These are phyloP conservation scores for Fusarium pseudonygamai DNA, from an alignment of 2,329 filamentous ascomycete species.

Conservation along the genomic window DNA sequence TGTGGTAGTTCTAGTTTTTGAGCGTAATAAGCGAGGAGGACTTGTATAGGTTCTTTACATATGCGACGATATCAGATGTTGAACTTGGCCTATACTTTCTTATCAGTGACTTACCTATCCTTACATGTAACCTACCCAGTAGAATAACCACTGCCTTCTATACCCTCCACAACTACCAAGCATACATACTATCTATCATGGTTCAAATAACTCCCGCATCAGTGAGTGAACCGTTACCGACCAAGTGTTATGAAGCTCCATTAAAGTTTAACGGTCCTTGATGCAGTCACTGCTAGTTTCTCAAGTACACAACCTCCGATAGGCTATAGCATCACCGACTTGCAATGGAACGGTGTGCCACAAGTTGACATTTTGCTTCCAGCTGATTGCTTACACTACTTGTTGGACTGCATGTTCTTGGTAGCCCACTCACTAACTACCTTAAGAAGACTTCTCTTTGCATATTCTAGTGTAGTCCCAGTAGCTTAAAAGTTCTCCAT, in stretches of 20 bases:
- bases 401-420: neutral
- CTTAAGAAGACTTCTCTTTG: neutral
- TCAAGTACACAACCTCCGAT: neutral
- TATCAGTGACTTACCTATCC: neutral
- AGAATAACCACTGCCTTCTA: neutral
- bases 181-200: neutral
- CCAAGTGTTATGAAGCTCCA: neutral
- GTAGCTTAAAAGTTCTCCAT: neutral
- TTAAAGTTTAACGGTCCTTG: neutral
- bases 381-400: neutral
- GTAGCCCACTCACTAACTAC: neutral
- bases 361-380: neutral
- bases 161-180: neutral
- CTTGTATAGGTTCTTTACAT: neutral
- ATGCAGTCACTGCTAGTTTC: conserved; percentile 1
- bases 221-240: neutral
- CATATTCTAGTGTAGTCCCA: neutral
- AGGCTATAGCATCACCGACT: neutral
- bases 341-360: neutral
- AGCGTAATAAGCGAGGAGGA: neutral
- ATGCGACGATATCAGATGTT: neutral
- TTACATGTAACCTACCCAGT: no score
- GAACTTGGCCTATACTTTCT: neutral
- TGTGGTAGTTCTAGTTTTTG: conserved; percentile 4
- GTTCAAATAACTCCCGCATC: neutral